These are phyloP conservation scores for Platanus orientalis DNA, from an alignment of 164 flowering plant genomes.

Conservation along the genomic window DNA sequence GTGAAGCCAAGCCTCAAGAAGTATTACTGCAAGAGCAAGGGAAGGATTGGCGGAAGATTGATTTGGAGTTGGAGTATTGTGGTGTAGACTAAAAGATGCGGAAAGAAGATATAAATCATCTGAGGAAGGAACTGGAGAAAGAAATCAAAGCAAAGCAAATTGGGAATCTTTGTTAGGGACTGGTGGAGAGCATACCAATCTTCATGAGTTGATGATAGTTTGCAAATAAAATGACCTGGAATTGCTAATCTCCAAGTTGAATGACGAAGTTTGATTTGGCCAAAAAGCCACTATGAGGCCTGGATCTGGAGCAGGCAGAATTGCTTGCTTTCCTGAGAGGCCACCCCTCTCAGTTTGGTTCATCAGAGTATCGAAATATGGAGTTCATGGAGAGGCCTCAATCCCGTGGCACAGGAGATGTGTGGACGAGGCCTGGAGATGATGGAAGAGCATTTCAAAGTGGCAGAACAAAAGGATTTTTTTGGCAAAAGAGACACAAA, in stretches of 20 bases:
- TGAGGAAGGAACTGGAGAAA: conserved; percentile 45
- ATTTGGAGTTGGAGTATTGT: too few species aligned
- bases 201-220: conserved; percentile 34
- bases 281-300: conserved; percentile 56
- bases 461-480: conserved; percentile 53
- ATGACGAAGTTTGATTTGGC: conserved; percentile 55
- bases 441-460: conserved; percentile 56
- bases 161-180: conserved; percentile 21
- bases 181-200: conserved; percentile 26
- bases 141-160: conserved; percentile 20
- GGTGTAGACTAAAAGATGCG: conserved; percentile 44
- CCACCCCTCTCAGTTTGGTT: conserved; percentile 56
- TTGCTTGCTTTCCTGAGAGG: conserved; percentile 38
- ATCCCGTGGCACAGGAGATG: conserved; percentile 60
- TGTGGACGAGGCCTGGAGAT: conserved; percentile 56
- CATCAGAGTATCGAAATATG: conserved; percentile 38
- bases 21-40: conserved; percentile 52
- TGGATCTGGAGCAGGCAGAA: conserved; percentile 65
- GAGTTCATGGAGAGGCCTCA: conserved; percentile 56
- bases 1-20: conserved; percentile 68
- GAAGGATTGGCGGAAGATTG: conserved; percentile 56
- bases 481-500: conserved; percentile 50
- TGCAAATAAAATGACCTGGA: conserved; percentile 58
- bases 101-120: conserved; percentile 59
- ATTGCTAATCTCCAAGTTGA: conserved; percentile 37